Evolutionary conservation across 2,329 filamentous ascomycete genomes (phyloP), one percentile per base, ranked within the genome.

Genomic region (Botryotinia convoluta): DNA sequence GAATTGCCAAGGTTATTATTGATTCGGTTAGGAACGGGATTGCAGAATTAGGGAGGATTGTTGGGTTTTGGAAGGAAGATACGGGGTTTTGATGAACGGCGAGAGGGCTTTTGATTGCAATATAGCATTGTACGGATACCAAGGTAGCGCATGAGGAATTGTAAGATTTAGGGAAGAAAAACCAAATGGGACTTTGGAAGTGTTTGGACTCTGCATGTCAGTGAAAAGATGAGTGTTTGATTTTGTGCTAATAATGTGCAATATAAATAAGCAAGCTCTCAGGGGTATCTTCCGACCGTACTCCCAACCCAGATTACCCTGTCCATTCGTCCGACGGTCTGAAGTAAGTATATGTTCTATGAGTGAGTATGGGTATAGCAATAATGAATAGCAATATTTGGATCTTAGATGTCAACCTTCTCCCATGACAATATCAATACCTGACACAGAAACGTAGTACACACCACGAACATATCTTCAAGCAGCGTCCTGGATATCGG

Each of bases 1-100:
- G 90, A 8, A 88, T 92, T 86, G 85, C 90, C 71, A 92, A 92
- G 81, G 87, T 89, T 0, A 80, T 92, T 18, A 88, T 92, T 32
- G 89, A 91, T 79, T 85, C 84, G 35, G 82, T 88, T 1, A 84
- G 88, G 39, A 86, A 86, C 1, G 83, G 83, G 20, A 87, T 91
- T 74, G 85, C 85, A 22, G 75, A 79, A 39, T 44, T 80, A 32
- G 77, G 78, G 42, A 77, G 73, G 61, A 63, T 78, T 44, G 77
- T 79, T 22, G 80, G 80, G 77, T 67, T 72, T 18, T 77, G 75
- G 63, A 79, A 77, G 69, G 76, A 75, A 32, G 79, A 80, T 35
- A 77, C 79, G 72, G 79, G 75, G 20, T 76, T 79, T 74, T 79
- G 72, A 75, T 71, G 29, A 76, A 72, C 45, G 29, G 18, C n/a